A percentile compares a stretch with the other conserved stretches of the same genome.
phyloP scores from a whole-genome alignment of 345 rosid genomes.

The Acer yangbiense region DNA sequence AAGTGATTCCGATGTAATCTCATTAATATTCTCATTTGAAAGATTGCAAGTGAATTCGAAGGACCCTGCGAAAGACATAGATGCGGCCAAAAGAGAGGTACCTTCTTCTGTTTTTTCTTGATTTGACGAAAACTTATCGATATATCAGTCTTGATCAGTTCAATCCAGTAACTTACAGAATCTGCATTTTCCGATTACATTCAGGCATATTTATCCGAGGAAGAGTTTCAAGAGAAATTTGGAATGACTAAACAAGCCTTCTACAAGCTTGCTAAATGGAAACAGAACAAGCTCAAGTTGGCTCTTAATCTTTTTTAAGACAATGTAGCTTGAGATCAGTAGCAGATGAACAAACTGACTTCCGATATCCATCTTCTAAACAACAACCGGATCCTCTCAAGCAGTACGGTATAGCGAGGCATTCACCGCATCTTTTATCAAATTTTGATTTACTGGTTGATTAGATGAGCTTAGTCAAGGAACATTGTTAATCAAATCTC shows the following conservation, averaged over 20 bases:
- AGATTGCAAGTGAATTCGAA: conserved; percentile 52
- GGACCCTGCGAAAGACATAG: conserved; percentile 56
- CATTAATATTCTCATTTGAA: conserved; percentile 48
- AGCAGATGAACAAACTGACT: not conserved
- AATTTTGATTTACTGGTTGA: not conserved
- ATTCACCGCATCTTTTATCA: not conserved
- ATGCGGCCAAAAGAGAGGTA: conserved; percentile 75
- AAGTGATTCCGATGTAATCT: conserved; percentile 24
- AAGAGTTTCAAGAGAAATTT: conserved; percentile 60
- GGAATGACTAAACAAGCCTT: conserved; percentile 48
- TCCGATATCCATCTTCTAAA: not conserved
- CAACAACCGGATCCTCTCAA: not conserved
- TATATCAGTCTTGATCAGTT: not conserved
- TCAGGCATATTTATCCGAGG: conserved; percentile 58
- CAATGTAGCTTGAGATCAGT: not conserved
- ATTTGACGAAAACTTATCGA: not conserved
- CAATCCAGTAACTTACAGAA: not conserved
- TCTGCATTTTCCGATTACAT: conserved; percentile 3
- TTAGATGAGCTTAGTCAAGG: not conserved
- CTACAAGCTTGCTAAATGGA: conserved; percentile 70
- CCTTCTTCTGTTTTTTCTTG: not conserved
- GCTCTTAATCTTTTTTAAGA: conserved; percentile 58
- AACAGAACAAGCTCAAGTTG: conserved; percentile 69
- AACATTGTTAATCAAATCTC: not conserved
- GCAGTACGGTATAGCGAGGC: too few relatives aligned